Evolutionary conservation across 1,284 basidiomycete genomes (phyloP).

Genomic region (Austroboletus olivaceoglutinosus): DNA sequence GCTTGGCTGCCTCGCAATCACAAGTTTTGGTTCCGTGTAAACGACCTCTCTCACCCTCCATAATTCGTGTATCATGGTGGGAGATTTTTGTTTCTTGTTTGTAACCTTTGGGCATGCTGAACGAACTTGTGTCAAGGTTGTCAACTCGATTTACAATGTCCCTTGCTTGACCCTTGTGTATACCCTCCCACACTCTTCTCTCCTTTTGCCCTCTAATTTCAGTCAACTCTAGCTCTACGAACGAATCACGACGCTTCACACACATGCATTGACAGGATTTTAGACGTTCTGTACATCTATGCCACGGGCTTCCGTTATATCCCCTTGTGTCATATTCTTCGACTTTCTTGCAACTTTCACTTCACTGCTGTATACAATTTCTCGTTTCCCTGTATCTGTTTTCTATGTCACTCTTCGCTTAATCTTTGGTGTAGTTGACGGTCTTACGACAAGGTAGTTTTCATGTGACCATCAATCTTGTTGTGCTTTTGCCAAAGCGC

Average conservation of each 20-base stretch:
- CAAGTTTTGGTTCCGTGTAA: conserved; percentile 52
- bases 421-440: conserved; percentile 23
- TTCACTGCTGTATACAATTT: conserved; percentile 21
- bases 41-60: neutral
- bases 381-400: neutral
- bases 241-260: conserved; percentile 10
- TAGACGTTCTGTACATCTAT: conserved; percentile 22
- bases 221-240: conserved; percentile 10
- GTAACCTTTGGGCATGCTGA: conserved; percentile 1
- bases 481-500: conserved; percentile 5
- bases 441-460: conserved; percentile 9
- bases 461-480: conserved; percentile 13
- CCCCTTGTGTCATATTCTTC: conserved; percentile 14
- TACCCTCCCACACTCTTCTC: neutral
- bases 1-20: conserved; percentile 74
- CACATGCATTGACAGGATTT: conserved; percentile 26
- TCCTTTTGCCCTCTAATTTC: neutral
- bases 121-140: conserved; percentile 3
- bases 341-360: conserved; percentile 9
- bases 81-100: conserved; percentile 1
- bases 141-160: neutral
- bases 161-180: conserved; percentile 3
- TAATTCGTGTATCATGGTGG: conserved; percentile 14
- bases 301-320: conserved; percentile 6
- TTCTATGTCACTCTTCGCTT: conserved; percentile 11